Evolutionary conservation across 75 land plant genomes (phyloP), one percentile per base, ranked within the genome.

Genomic region (Cryptomeria japonica): DNA sequence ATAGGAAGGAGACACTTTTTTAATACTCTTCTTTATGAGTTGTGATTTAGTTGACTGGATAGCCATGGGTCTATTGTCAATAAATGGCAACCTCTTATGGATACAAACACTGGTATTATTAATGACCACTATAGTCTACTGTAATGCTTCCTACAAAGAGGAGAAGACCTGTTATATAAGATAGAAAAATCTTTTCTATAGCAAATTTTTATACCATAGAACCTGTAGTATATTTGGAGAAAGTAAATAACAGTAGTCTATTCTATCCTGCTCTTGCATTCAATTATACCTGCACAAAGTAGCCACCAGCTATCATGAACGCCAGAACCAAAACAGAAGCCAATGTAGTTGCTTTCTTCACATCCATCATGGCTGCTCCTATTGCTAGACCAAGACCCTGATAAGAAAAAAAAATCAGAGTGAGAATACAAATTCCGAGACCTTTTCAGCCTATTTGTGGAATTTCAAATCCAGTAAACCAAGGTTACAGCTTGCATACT

Each of bases 231-330:
- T 75, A 25, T 64, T 22, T 28, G n/a, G n/a, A 25, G 8, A 64
- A 64, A 64, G 31, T 64, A 64, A 64, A 64, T 51, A 51, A 51
- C n/a, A 64, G 31, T 64, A 64, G 9, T 64, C n/a, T 64, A 64
- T 25, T 64, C 8, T 58, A 58, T 3, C 1, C 64, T 58, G 7
- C 22, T 58, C 64, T 19, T 22, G 16, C 4, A 19, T 64, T 64
- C 7, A 28, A 75, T 3, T 34, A 82, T 82, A 89, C 90, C 79
- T 87, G 90, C 18, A 89, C 85, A 49, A 91, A 91, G 61, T 47
- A 91, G 38, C 92, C 92, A 34, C 91, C 91, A 82, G 91, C 80
- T 73, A 87, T 88, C 92, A 91, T 87, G 88, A 91, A 91, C 32
- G 88, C 84, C 12, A 90, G 86, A 75, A 91, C 61, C 8, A 90